Base-by-base conservation (phyloP, 208 protist genomes). In the Leishmania martiniquensis region DNA sequence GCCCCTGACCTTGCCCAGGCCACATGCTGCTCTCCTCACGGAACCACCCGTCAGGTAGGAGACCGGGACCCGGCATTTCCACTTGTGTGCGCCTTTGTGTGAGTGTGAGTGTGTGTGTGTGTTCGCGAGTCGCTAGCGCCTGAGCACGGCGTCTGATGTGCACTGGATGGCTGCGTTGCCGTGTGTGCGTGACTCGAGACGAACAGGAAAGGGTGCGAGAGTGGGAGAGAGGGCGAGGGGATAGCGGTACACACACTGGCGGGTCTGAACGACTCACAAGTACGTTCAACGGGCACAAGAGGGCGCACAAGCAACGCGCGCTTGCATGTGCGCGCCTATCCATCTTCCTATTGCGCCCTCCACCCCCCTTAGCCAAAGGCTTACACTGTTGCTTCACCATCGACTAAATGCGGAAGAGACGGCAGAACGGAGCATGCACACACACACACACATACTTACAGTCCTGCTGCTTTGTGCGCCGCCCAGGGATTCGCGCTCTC, bases 21-120 rank as follows among this genome's bases (percentile, higher is more conserved):
- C 96, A 98, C 83, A 96, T 87, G 15, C 72, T 71, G 72, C 88
- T 95, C 82, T 93, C 87, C 80, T 98, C 96, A 78, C 93, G 91
- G 77, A 98, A 98, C 96, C 96, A 98, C 1, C 95, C 94, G 55
- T 98, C 91, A 32, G 86, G 62, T 67, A 90, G 79, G 66, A 96
- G 86, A 78, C 91, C 92, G 44, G 91, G 89, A 44, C 90, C 90
- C 60, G 92, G 88, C 90, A 94, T 93, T 25, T 69, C 15, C 20
- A 22, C 20, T n/a, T 6, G 5, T 9, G 17, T 67, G 29, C 25
- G 10, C 15, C 13, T 25, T 32, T 25, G 22, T n/a, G n/a, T n/a
- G n/a, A n/a, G n/a, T n/a, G n/a, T n/a, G n/a, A n/a, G n/a, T n/a
- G n/a, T n/a, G n/a, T n/a, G n/a, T n/a, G n/a, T n/a, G n/a, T n/a